Evolutionary conservation across 2,329 filamentous ascomycete genomes (phyloP).

Genomic region (Aspergillus novofumigatus): DNA sequence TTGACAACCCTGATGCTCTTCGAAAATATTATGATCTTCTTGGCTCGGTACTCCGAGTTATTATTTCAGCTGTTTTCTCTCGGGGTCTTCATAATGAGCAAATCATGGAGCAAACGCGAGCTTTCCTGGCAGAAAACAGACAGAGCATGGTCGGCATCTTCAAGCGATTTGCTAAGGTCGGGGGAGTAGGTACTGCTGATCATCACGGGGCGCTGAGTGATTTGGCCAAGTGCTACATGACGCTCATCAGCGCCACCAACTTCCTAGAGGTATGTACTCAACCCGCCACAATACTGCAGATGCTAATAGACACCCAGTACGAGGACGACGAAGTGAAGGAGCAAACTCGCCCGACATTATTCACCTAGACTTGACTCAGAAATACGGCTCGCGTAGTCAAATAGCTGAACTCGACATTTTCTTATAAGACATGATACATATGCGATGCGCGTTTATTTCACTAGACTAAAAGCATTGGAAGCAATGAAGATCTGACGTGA

Average conservation of each 20-base stretch:
- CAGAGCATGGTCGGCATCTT: conserved; percentile 82
- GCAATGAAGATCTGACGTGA: neutral
- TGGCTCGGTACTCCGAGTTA: conserved; percentile 72
- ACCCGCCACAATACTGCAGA: neutral
- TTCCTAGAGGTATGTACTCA: conserved; percentile 72
- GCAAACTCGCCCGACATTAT: conserved; percentile 25
- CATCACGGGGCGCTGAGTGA: conserved; percentile 65
- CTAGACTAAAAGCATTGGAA: neutral
- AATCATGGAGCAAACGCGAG: conserved; percentile 67
- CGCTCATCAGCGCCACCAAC: conserved; percentile 74
- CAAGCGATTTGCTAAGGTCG: conserved; percentile 81
- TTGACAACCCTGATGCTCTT: conserved; percentile 65
- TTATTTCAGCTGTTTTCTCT: conserved; percentile 76
- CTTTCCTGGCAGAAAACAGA: conserved; percentile 78
- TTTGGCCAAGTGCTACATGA: conserved; percentile 77
- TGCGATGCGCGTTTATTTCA: neutral
- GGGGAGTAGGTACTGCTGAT: conserved; percentile 43
- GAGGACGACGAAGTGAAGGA: conserved; percentile 39
- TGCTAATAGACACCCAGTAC: conserved; percentile 30
- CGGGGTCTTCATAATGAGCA: conserved; percentile 75
- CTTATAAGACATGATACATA: neutral
- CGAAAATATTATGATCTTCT: conserved; percentile 81
- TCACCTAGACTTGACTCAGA: conserved; percentile 24
- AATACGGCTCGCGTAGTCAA: neutral
- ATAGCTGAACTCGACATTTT: neutral